These are phyloP conservation scores for Phytophthora sp. DNA, from an alignment of 352 stramenopile genomes.

Conservation along the genomic window DNA sequence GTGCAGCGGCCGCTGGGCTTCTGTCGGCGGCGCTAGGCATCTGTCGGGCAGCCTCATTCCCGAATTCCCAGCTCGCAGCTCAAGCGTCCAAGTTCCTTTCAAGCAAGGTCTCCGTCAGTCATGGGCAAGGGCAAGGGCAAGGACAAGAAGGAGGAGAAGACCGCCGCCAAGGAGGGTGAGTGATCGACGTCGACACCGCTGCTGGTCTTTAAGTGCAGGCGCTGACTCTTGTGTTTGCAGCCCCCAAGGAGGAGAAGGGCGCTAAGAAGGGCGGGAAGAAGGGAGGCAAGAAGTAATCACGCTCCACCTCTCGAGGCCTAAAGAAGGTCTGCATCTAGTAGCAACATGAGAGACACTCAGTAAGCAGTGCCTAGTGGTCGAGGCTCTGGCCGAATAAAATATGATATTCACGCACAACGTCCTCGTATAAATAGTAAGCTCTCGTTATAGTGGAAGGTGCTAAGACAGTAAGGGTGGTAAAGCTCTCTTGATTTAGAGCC, in stretches of 20 bases:
- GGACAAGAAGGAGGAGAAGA: conserved; percentile 45
- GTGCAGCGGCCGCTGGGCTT: not conserved
- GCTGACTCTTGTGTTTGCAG: conserved; percentile 20
- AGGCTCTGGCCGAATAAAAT: conserved; percentile 24
- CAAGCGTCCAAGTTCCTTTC: conserved; percentile 19
- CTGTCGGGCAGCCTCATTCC: conserved; percentile 11
- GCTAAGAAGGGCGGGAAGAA: conserved; percentile 58
- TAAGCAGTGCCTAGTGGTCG: conserved; percentile 5
- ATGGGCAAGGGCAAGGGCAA: conserved; percentile 46
- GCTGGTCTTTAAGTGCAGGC: not conserved
- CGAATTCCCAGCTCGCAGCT: conserved; percentile 14
- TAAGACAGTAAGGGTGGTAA: not conserved
- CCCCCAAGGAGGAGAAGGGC: conserved; percentile 35
- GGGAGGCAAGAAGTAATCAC: conserved; percentile 58
- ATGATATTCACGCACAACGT: conserved; percentile 2
- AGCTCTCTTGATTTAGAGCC: not conserved
- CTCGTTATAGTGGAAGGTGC: too few species aligned
- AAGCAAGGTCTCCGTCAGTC: conserved; percentile 2
- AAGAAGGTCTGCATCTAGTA: conserved; percentile 7
- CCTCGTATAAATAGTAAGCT: conserved; percentile 14
- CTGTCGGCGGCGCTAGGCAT: not conserved
- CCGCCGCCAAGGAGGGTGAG: conserved; percentile 44
- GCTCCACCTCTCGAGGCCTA: not conserved
- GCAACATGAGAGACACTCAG: conserved; percentile 5
- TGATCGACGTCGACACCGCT: not conserved